Conservation (phyloP, 345 rosid genomes). For the Gossypioides kirkii region DNA sequence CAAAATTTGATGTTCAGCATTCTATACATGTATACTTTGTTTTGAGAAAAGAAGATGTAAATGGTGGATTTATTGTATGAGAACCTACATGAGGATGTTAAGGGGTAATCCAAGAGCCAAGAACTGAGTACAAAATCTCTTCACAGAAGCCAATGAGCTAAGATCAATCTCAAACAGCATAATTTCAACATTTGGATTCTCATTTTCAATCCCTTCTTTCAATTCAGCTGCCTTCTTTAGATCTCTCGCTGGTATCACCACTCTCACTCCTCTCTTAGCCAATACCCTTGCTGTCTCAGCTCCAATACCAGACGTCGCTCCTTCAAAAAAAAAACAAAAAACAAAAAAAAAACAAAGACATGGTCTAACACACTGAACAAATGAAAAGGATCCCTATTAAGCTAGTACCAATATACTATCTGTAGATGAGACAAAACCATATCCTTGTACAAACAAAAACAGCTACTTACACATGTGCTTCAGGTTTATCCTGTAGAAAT, state of each 20-base stretch:
- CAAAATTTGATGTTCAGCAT: not conserved
- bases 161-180: conserved; percentile 63
- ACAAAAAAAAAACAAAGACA: too few species aligned
- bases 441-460: conserved; percentile 28
- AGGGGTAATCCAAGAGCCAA: conserved; percentile 67
- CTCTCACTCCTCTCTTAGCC: conserved; percentile 75
- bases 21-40: not conserved
- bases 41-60: not conserved
- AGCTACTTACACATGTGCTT: not conserved
- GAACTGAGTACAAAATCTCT: conserved; percentile 62
- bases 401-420: not conserved
- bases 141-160: conserved; percentile 71
- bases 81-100: conserved; percentile 77
- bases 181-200: conserved; percentile 58
- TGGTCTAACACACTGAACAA: too few species aligned
- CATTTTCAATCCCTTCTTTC: conserved; percentile 50
- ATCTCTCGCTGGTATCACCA: conserved; percentile 85
- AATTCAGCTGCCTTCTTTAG: conserved; percentile 56
- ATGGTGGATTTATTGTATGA: not conserved
- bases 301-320: conserved; percentile 95
- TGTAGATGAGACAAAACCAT: conserved; percentile 40
- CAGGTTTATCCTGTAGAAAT: too few species aligned
- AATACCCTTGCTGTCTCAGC: conserved; percentile 81
- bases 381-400: not conserved
- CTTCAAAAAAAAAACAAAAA: too few species aligned